A percentile compares a stretch with the other conserved stretches of the same genome.
Conservation (phyloP, 768 basidiomycete species). For the Leucosporidium scottii region DNA sequence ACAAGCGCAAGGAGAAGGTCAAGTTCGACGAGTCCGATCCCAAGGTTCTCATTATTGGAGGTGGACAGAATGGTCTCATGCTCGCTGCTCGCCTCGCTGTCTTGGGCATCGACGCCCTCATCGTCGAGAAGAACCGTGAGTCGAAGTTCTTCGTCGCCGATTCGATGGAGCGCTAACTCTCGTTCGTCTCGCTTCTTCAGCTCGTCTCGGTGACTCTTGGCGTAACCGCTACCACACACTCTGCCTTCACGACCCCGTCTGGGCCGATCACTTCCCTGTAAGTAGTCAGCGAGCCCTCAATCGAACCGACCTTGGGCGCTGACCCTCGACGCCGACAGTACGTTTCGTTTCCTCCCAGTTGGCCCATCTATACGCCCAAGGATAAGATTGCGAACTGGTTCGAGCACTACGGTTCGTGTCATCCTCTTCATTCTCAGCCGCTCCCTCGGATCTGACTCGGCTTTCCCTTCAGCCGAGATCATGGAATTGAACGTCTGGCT, state of each 20-base stretch:
- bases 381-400: constrained; percentile 41
- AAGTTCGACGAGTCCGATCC: constrained; percentile 53
- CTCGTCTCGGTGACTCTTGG: constrained; percentile 42
- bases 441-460: neutral
- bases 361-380: constrained; percentile 41
- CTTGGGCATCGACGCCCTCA: constrained; percentile 52
- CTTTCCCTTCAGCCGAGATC: constrained; percentile 16
- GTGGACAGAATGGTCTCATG: constrained; percentile 56
- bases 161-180: neutral
- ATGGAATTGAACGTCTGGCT: constrained; percentile 37
- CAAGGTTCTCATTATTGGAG: constrained; percentile 50
- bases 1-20: constrained; percentile 45
- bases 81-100: constrained; percentile 60
- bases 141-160: constrained; percentile 13
- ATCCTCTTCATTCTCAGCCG: neutral
- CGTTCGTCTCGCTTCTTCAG: neutral
- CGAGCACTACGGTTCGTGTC: constrained; percentile 25
- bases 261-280: constrained; percentile 48
- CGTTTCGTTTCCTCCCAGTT: constrained; percentile 16
- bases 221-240: constrained; percentile 47
- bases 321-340: too few relatives aligned
- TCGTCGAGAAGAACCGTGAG: constrained; percentile 57
- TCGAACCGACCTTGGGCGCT: too few relatives aligned
- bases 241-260: constrained; percentile 51
- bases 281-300: too few relatives aligned